A percentile compares a stretch with the other conserved stretches of the same genome.
These are phyloP conservation scores for Chlorella sorokiniana DNA, from an alignment of 139 green algal species.

Conservation along the genomic window DNA sequence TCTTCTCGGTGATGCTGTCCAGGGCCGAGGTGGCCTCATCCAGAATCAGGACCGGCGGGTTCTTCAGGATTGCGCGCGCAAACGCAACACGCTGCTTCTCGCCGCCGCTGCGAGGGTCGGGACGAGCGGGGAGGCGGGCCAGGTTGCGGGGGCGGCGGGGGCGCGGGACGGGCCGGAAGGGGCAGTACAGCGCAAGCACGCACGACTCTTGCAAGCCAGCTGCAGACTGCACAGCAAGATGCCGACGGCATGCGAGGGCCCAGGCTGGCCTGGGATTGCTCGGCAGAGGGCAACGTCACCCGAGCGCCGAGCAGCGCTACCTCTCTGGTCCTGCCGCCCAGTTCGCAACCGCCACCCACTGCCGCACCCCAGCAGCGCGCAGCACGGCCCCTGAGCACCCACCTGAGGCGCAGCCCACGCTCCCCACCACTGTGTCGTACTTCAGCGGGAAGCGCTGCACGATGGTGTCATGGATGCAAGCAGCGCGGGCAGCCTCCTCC, in stretches of 20 bases:
- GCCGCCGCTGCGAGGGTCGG: slow-evolving; percentile 48
- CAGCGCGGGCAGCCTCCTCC: slow-evolving; percentile 57
- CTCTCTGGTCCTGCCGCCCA: not conserved
- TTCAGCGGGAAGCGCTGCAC: slow-evolving; percentile 63
- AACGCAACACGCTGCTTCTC: slow-evolving; percentile 91
- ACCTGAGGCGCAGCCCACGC: slow-evolving; percentile 49
- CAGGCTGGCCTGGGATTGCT: too few species aligned
- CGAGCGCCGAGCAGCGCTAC: too few species aligned
- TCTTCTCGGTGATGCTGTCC: slow-evolving; percentile 66
- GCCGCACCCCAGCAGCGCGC: too few species aligned
- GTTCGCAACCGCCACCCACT: too few species aligned
- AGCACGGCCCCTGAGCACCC: not conserved
- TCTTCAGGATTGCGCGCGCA: slow-evolving; percentile 80
- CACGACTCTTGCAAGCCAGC: too few species aligned
- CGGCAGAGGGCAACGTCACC: too few species aligned
- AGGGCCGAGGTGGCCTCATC: slow-evolving; percentile 81
- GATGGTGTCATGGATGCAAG: slow-evolving; percentile 89
- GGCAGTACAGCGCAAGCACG: not conserved
- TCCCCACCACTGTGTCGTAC: slow-evolving; percentile 54
- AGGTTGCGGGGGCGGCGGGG: not conserved
- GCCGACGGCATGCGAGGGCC: too few species aligned
- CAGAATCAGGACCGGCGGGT: slow-evolving; percentile 78
- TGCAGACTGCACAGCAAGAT: too few species aligned
- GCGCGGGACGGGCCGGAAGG: too few species aligned
- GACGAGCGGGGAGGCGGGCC: not conserved